A percentile compares a stretch with the other conserved stretches of the same genome.
phyloP scores from a whole-genome alignment of 306 rosid genomes.

The Acacia confusa region DNA sequence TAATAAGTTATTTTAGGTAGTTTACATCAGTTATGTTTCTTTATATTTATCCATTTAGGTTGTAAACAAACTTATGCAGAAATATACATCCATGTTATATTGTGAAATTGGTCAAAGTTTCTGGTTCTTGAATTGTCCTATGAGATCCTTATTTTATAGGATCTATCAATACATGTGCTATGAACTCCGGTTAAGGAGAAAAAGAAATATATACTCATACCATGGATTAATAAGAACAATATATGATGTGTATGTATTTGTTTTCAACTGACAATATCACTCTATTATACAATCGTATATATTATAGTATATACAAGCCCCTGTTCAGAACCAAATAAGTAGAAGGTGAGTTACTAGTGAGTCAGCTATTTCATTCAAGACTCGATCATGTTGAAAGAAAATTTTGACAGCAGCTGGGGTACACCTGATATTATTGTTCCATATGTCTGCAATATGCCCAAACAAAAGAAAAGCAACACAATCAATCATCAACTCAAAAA shows the following conservation, averaged over 20 bases:
- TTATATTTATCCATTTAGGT: too few species aligned
- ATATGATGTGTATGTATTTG: neutral
- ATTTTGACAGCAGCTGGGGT: constrained; percentile 76
- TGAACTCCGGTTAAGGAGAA: too few species aligned
- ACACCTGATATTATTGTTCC: constrained; percentile 76
- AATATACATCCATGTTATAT: too few species aligned
- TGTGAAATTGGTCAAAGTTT: too few species aligned
- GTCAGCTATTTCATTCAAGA: constrained; percentile 12
- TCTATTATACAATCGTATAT: neutral
- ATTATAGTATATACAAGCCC: neutral
- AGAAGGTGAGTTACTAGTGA: neutral
- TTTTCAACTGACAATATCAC: neutral
- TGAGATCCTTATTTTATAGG: too few species aligned
- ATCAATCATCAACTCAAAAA: neutral
- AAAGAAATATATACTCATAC: too few species aligned
- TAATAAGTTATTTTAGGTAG: too few species aligned
- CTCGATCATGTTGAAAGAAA: constrained; percentile 62
- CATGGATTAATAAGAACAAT: neutral
- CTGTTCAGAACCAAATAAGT: neutral
- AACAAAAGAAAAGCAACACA: neutral
- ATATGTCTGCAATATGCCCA: constrained; percentile 62
- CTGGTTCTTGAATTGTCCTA: too few species aligned
- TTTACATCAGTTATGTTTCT: too few species aligned
- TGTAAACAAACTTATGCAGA: too few species aligned
- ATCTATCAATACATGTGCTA: too few species aligned